Conservation (phyloP, 2,329 filamentous ascomycete genomes). For the Ramularia endophylla region DNA sequence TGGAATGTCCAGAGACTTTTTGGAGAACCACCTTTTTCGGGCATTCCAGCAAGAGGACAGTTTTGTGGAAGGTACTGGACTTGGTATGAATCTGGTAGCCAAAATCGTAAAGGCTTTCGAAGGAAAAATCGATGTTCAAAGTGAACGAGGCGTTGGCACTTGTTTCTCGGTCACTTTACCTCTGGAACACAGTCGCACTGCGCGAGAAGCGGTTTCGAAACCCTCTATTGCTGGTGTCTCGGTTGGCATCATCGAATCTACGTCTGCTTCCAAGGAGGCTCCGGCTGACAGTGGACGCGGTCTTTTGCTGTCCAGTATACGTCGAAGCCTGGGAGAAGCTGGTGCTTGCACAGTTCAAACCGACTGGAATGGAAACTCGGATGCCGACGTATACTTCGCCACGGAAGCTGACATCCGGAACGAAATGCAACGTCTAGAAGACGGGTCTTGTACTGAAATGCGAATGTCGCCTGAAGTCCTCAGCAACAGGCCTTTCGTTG, state of each 20-base stretch:
- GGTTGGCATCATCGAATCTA: slow-evolving; percentile 5
- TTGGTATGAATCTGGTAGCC: slow-evolving; percentile 60
- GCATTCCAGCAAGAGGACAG: slow-evolving; percentile 61
- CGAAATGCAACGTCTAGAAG: slow-evolving; percentile 12
- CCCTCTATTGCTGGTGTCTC: not conserved
- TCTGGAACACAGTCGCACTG: slow-evolving; percentile 14
- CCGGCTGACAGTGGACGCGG: slow-evolving; percentile 4
- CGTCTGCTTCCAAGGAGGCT: slow-evolving; percentile 12
- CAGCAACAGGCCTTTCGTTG: slow-evolving; percentile 20
- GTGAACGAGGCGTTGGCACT: slow-evolving; percentile 11
- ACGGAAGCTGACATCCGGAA: slow-evolving; percentile 17
- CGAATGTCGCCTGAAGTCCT: slow-evolving; percentile 13
- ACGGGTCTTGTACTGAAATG: slow-evolving; percentile 9
- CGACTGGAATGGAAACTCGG: slow-evolving; percentile 16
- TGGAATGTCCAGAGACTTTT: slow-evolving; percentile 60
- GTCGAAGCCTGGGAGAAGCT: slow-evolving; percentile 17
- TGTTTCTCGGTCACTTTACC: slow-evolving; percentile 18
- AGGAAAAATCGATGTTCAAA: slow-evolving; percentile 36
- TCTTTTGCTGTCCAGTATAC: slow-evolving; percentile 15
- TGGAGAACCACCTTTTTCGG: slow-evolving; percentile 55
- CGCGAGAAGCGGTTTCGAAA: slow-evolving; percentile 3
- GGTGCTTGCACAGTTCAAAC: slow-evolving; percentile 12
- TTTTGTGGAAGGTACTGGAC: slow-evolving; percentile 55
- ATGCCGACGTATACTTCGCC: slow-evolving; percentile 20
- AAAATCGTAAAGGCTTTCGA: slow-evolving; percentile 54